Evolutionary conservation across 441 rosid species (phyloP).

Genomic region (Croton laevigatus): DNA sequence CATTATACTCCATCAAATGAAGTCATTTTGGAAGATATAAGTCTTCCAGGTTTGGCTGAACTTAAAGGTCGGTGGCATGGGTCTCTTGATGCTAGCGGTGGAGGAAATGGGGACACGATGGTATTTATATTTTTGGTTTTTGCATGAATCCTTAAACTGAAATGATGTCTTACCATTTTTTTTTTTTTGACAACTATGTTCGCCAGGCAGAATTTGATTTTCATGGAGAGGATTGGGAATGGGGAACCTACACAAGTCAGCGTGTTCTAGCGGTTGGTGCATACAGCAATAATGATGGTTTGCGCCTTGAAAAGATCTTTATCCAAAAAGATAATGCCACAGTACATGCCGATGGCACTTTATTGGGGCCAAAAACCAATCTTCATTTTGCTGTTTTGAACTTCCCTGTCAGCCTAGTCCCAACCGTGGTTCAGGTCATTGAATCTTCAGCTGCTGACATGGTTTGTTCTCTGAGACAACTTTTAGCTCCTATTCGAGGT

Average conservation of each 20-base stretch:
- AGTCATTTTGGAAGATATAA: conserved; percentile 72
- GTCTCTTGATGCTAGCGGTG: conserved; percentile 98
- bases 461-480: conserved; percentile 84
- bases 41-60: conserved; percentile 95
- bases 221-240: conserved; percentile 98
- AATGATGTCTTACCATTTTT: neutral
- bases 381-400: conserved; percentile 99
- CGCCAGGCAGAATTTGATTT: conserved; percentile 97
- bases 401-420: conserved; percentile 93
- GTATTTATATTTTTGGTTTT: conserved; percentile 38
- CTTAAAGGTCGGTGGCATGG: conserved; percentile 94
- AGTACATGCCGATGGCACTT: conserved; percentile 95
- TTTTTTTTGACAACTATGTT: neutral
- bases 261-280: conserved; percentile 90
- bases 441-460: conserved; percentile 88
- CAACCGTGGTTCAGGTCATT: conserved; percentile 87
- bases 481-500: conserved; percentile 88
- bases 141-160: conserved; percentile 15
- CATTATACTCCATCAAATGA: conserved; percentile 67
- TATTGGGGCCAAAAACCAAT: conserved; percentile 90
- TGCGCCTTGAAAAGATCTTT: conserved; percentile 89
- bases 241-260: conserved; percentile 96
- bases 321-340: conserved; percentile 98
- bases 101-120: conserved; percentile 99
- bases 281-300: conserved; percentile 93